These are phyloP conservation scores for Camelina sativa DNA, from an alignment of 345 rosid species.

Conservation along the genomic window DNA sequence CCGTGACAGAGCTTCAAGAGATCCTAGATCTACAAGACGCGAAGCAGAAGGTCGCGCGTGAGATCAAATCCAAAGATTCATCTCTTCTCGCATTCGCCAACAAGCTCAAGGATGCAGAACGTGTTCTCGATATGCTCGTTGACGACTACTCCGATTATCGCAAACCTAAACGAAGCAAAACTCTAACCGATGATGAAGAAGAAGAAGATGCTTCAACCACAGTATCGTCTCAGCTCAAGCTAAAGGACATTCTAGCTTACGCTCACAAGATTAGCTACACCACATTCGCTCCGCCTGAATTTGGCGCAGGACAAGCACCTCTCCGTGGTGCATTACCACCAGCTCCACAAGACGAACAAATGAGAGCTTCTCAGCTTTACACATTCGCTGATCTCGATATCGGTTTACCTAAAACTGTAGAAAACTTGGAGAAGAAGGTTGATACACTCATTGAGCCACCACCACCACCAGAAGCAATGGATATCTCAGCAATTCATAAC, in stretches of 20 bases:
- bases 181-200: slow-evolving; percentile 25
- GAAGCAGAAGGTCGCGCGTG: slow-evolving; percentile 64
- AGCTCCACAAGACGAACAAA: slow-evolving; percentile 96
- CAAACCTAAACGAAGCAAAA: slow-evolving; percentile 60
- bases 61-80: slow-evolving; percentile 61
- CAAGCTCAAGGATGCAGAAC: slow-evolving; percentile 78
- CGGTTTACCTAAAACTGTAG: slow-evolving; percentile 70
- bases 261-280: slow-evolving; percentile 95
- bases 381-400: slow-evolving; percentile 84
- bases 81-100: slow-evolving; percentile 70
- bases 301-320: slow-evolving; percentile 87
- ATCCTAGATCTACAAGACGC: slow-evolving; percentile 94
- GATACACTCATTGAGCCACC: slow-evolving; percentile 78
- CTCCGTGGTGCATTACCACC: slow-evolving; percentile 96
- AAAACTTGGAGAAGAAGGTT: slow-evolving; percentile 58
- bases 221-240: slow-evolving; percentile 73
- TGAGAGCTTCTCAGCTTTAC: slow-evolving; percentile 92
- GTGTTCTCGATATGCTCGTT: slow-evolving; percentile 78
- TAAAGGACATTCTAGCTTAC: slow-evolving; percentile 74
- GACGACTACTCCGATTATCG: slow-evolving; percentile 88
- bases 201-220: slow-evolving; percentile 60
- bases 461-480: slow-evolving; percentile 46
- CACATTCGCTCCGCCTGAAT: slow-evolving; percentile 92
- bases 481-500: slow-evolving; percentile 61
- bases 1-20: slow-evolving; percentile 89